Percentiles rank a stretch among this genome's conserved stretches.
These are phyloP conservation scores for Hypomontagnella monticulosa DNA, from an alignment of 495 filamentous ascomycete genomes.

Conservation along the genomic window DNA sequence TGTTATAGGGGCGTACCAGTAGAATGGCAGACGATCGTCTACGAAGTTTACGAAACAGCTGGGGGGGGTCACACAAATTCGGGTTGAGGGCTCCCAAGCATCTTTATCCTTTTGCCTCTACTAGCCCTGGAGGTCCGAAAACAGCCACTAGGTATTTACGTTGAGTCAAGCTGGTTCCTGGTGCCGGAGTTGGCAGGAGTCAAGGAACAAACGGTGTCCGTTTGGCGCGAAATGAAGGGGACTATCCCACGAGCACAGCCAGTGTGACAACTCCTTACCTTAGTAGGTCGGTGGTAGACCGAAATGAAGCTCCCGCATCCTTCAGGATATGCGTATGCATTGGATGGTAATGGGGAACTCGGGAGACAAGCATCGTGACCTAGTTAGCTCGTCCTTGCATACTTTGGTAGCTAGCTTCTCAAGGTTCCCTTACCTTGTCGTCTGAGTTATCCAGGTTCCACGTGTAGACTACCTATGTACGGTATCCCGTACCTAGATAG, in stretches of 20 bases:
- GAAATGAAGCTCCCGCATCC: slow-evolving; percentile 35
- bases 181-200: slow-evolving; percentile 9
- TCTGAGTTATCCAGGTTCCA: not conserved
- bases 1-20: too few species aligned
- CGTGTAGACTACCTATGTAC: too few species aligned
- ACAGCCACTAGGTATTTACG: not conserved
- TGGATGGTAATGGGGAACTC: not conserved
- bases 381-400: not conserved
- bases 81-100: not conserved
- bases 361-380: slow-evolving; percentile 8
- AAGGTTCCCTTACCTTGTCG: not conserved
- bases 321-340: slow-evolving; percentile 3
- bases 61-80: slow-evolving; percentile 1
- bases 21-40: too few species aligned
- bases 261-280: slow-evolving; percentile 7
- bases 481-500: too few species aligned
- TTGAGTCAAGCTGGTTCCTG: not conserved
- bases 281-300: not conserved
- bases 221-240: slow-evolving; percentile 18
- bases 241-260: not conserved
- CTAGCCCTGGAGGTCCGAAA: not conserved
- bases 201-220: not conserved
- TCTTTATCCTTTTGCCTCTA: slow-evolving; percentile 10
- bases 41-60: not conserved
- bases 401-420: not conserved